Percentiles rank a stretch among this genome's conserved stretches.
phyloP scores from a whole-genome alignment of 306 rosid species.

The Cucumis melo region DNA sequence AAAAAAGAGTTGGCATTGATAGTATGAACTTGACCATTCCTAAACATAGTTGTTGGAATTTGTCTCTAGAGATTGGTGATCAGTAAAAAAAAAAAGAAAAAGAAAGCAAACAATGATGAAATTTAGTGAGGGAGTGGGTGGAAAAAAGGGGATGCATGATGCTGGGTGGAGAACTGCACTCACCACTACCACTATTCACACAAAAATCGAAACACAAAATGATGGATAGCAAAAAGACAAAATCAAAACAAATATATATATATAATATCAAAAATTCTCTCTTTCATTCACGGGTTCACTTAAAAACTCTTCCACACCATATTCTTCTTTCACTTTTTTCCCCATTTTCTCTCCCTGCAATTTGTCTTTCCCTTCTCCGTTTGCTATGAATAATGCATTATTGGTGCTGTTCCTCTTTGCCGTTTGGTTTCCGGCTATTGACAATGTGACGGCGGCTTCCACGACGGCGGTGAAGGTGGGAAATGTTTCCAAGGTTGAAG shows the following conservation, averaged over 20 bases:
- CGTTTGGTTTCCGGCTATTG: not conserved
- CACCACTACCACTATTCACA: not conserved
- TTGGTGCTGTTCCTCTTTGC: not conserved
- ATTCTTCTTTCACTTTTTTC: not conserved
- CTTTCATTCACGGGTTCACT: not conserved
- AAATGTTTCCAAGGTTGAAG: conserved; percentile 66
- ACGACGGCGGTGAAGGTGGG: conserved; percentile 21
- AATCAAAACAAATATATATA: not conserved
- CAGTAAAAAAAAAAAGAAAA: no score
- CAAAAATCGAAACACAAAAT: not conserved
- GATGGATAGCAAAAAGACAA: not conserved
- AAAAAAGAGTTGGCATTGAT: no score
- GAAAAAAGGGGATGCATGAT: not conserved
- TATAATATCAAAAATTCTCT: not conserved
- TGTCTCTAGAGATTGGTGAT: no score
- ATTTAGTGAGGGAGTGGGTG: not conserved
- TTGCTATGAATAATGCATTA: not conserved
- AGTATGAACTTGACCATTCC: no score
- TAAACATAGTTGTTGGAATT: no score
- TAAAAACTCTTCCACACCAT: not conserved
- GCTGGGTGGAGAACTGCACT: not conserved
- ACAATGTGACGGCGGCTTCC: not conserved
- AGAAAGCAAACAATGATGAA: not conserved
- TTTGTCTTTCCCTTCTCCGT: not conserved
- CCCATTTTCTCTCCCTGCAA: not conserved